Evolutionary conservation across 805 yeast genomes (phyloP).

Genomic region (Nakazawaea ambrosiae): DNA sequence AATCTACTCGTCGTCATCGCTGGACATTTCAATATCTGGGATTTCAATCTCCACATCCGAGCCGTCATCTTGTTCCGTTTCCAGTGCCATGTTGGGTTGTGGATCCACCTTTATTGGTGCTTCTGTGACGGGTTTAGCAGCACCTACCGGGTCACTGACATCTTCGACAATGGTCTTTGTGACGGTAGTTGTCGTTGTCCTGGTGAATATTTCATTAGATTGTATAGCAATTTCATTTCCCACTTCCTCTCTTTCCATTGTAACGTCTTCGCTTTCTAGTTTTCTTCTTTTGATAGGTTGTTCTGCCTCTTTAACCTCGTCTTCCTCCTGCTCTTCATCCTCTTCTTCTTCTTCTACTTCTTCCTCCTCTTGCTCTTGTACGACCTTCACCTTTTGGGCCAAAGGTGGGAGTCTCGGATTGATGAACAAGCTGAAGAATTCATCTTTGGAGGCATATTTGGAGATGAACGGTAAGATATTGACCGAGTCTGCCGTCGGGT

Average conservation of each 20-base stretch:
- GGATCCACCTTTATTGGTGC: no score
- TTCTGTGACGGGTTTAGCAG: constrained; percentile 7
- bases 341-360: constrained; percentile 15
- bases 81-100: no score
- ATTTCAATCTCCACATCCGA: constrained; percentile 27
- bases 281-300: no score
- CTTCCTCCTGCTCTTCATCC: constrained; percentile 6
- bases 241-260: no score
- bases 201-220: constrained; percentile 8
- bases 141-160: not conserved
- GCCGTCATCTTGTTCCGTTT: not conserved
- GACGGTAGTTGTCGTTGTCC: not conserved
- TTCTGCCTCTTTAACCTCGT: no score
- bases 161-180: not conserved
- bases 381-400: constrained; percentile 9
- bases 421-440: constrained; percentile 48
- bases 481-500: constrained; percentile 41
- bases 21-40: constrained; percentile 26
- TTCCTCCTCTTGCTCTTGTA: constrained; percentile 13
- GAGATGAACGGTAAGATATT: constrained; percentile 69
- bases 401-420: constrained; percentile 72
- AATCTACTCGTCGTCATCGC: constrained; percentile 19
- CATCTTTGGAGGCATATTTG: constrained; percentile 38
- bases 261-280: no score
- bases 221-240: constrained; percentile 10